phyloP scores from a whole-genome alignment of 1,284 basidiomycete genomes.

The Pseudozyma pruni region DNA sequence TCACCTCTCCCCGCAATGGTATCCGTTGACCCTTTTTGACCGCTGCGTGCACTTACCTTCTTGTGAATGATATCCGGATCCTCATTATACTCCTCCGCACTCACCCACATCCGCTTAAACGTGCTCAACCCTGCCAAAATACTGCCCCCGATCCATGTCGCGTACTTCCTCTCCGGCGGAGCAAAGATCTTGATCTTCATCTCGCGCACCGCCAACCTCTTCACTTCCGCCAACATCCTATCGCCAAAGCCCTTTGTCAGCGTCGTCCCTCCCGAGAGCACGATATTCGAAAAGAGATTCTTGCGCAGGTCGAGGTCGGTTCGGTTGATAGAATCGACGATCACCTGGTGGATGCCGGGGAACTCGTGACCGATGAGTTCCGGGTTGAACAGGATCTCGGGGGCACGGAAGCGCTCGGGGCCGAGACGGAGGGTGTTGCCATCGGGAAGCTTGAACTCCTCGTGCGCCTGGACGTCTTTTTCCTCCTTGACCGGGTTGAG shows the following conservation, averaged over 20 bases:
- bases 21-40: not conserved
- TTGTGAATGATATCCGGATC: slow-evolving; percentile 98
- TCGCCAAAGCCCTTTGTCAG: slow-evolving; percentile 79
- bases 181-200: slow-evolving; percentile 99
- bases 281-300: slow-evolving; percentile 94
- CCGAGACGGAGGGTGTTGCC: slow-evolving; percentile 95
- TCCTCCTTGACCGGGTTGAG: slow-evolving; percentile 92
- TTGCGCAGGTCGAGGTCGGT: slow-evolving; percentile 85
- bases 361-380: slow-evolving; percentile 96
- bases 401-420: slow-evolving; percentile 92
- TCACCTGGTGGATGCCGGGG: slow-evolving; percentile 93
- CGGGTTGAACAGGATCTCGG: slow-evolving; percentile 97
- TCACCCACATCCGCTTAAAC: slow-evolving; percentile 88
- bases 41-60: slow-evolving; percentile 28
- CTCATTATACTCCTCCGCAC: slow-evolving; percentile 98
- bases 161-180: slow-evolving; percentile 99
- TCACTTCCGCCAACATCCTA: slow-evolving; percentile 91
- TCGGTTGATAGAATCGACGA: slow-evolving; percentile 70
- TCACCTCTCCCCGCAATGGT: not conserved
- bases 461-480: slow-evolving; percentile 77
- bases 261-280: slow-evolving; percentile 95
- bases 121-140: slow-evolving; percentile 88
- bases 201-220: slow-evolving; percentile 94
- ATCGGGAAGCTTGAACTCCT: slow-evolving; percentile 94
- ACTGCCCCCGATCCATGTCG: slow-evolving; percentile 95